A percentile compares a stretch with the other conserved stretches of the same genome.
Conservation (phyloP, 2,329 filamentous ascomycete species). For the Bipolaris gigantea region DNA sequence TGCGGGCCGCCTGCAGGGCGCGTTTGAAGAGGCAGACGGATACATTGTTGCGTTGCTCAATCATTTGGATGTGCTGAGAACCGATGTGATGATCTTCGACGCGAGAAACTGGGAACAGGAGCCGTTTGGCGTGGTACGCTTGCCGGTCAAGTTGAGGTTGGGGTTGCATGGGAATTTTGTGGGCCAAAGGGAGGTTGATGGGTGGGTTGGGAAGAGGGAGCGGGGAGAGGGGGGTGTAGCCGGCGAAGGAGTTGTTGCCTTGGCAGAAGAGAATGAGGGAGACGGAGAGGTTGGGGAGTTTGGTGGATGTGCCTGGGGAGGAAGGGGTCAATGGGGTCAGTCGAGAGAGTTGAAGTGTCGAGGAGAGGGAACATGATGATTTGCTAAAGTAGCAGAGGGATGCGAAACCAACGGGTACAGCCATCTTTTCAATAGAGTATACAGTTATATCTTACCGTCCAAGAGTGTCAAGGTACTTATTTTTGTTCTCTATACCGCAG, state of each 20-base stretch:
- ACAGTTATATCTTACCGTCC: too few species aligned
- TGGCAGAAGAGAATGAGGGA: slow-evolving; percentile 37
- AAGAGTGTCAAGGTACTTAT: too few species aligned
- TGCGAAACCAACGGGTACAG: too few species aligned
- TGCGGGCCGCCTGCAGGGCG: slow-evolving; percentile 37
- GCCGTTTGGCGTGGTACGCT: slow-evolving; percentile 46
- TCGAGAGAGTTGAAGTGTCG: neutral
- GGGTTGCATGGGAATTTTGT: slow-evolving; percentile 42
- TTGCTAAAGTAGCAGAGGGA: neutral
- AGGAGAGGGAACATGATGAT: neutral
- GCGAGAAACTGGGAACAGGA: slow-evolving; percentile 44
- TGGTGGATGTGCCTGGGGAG: slow-evolving; percentile 1
- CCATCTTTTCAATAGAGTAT: too few species aligned
- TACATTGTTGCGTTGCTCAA: slow-evolving; percentile 52
- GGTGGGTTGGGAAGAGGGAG: slow-evolving; percentile 34
- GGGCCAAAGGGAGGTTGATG: slow-evolving; percentile 34
- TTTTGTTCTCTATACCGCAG: too few species aligned
- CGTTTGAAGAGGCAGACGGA: slow-evolving; percentile 52
- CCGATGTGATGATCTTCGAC: slow-evolving; percentile 49
- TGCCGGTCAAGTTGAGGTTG: slow-evolving; percentile 43
- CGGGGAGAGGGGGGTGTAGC: slow-evolving; percentile 26
- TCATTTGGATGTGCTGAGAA: slow-evolving; percentile 47
- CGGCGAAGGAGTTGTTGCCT: slow-evolving; percentile 28
- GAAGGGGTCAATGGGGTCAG: neutral
- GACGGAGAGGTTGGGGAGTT: slow-evolving; percentile 12